These are phyloP conservation scores for Lecanosticta acicola DNA, from an alignment of 2,329 filamentous ascomycete genomes.

Conservation along the genomic window DNA sequence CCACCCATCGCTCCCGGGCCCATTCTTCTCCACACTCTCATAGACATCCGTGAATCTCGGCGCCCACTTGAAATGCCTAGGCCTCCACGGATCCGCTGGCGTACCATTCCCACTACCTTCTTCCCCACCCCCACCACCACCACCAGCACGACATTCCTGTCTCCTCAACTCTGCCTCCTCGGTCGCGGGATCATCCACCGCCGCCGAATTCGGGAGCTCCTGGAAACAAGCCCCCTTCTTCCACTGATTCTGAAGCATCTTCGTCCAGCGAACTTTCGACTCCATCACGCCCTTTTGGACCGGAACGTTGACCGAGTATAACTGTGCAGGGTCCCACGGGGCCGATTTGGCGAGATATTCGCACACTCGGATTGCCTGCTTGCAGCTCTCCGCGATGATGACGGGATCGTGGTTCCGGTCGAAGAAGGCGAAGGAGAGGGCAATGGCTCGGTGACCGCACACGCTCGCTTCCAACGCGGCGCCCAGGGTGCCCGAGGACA, in stretches of 20 bases:
- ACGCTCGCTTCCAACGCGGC: constrained; percentile 47
- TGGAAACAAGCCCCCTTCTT: constrained; percentile 76
- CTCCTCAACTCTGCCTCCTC: constrained; percentile 70
- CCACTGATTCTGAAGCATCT: constrained; percentile 91
- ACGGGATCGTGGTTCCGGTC: constrained; percentile 73
- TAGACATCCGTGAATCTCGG: constrained; percentile 83
- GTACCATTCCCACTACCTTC: constrained; percentile 29
- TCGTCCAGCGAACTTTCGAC: constrained; percentile 72
- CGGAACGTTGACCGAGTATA: constrained; percentile 92
- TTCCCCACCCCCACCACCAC: constrained; percentile 33
- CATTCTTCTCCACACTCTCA: constrained; percentile 72
- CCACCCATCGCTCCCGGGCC: constrained; percentile 87
- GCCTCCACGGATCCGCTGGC: constrained; percentile 50
- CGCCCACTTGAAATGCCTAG: constrained; percentile 93
- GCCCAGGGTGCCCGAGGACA: constrained; percentile 46
- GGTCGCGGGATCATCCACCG: constrained; percentile 53
- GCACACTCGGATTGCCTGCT: constrained; percentile 69
- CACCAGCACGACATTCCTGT: constrained; percentile 42
- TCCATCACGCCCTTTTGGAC: constrained; percentile 66
- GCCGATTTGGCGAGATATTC: constrained; percentile 74
- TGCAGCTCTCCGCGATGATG: constrained; percentile 71
- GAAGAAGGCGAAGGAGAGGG: constrained; percentile 87
- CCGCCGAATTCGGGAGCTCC: constrained; percentile 60
- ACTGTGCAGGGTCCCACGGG: constrained; percentile 51
- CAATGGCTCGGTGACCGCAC: constrained; percentile 57